Evolutionary conservation across 352 stramenopile species (phyloP).

Genomic region (Globisporangium polare): DNA sequence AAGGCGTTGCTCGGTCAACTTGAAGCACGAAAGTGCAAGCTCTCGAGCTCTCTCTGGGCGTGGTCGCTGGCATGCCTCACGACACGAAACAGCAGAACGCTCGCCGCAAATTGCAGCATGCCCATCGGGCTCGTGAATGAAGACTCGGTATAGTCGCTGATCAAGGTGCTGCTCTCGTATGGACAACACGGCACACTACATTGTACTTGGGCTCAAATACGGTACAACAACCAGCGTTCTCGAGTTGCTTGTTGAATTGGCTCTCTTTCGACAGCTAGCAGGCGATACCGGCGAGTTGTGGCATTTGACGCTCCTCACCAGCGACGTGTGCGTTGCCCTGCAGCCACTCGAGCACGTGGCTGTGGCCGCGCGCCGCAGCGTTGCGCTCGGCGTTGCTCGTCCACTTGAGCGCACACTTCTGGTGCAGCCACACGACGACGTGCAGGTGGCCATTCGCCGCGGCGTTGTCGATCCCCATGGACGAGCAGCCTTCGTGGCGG

Average conservation of each 20-base stretch:
- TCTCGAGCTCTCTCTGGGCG: too few relatives aligned
- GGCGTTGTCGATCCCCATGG: constrained; percentile 5
- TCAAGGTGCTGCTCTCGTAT: too few relatives aligned
- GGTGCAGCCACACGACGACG: constrained; percentile 7
- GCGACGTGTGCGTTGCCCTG: neutral
- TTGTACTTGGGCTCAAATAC: neutral
- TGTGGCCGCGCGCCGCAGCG: neutral
- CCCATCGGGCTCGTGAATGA: neutral
- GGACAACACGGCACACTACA: too few relatives aligned
- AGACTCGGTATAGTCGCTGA: neutral
- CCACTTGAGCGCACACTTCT: neutral
- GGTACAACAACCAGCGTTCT: neutral
- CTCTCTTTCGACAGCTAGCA: neutral
- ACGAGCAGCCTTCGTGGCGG: constrained; percentile 38
- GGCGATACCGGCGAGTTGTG: neutral
- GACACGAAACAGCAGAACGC: neutral
- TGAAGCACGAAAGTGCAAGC: too few relatives aligned
- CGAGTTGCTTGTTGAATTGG: neutral
- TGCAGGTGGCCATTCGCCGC: constrained; percentile 4
- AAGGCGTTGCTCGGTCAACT: too few relatives aligned
- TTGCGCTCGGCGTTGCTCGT: constrained; percentile 4
- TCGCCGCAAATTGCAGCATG: too few relatives aligned
- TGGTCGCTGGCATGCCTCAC: too few relatives aligned
- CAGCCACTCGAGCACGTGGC: constrained; percentile 9
- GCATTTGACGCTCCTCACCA: neutral